Evolutionary conservation across 2,329 filamentous ascomycete species (phyloP), one percentile per base, ranked within the genome.

Genomic region (Exophiala sp.): DNA sequence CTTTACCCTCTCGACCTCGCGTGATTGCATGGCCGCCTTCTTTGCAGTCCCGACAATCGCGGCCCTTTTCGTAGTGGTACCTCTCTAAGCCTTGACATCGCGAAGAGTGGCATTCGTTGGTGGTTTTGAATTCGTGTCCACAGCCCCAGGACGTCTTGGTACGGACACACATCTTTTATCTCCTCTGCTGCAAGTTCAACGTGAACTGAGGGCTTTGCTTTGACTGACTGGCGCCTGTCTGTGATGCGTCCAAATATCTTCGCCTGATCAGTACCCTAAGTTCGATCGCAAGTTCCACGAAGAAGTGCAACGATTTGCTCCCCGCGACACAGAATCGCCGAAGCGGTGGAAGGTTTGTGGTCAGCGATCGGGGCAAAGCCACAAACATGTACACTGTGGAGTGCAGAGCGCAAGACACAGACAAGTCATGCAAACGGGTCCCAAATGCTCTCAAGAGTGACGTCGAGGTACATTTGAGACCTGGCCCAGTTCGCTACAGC

Each of bases 131-230:
- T 33, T 57, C 52, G 43, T 57, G 55, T 24, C 62, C 62, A 41
- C 62, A 64, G n/a, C 61, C 62, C 38, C 61, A 64, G 35, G 55
- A 59, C 12, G 58, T 64, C 39, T 63, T 63, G 12, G 57, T 63
- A 43, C 58, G 60, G 8, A 60, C 54, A 38, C 62, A 64, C 62
- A 64, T 64, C 38, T 33, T 43, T 29, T 29, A 29, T 29, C 24
- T 29, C 24, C 49, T 47, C 40, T 14, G 35, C 42, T 32, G 24
- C 16, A 40, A 53, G 35, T 18, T 18, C 18, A 38, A 39, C 21
- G 29, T 33, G 43, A 55, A 36, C 46, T 34, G 20, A 41, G 42
- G 24, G 34, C 34, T 21, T 48, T 36, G 36, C 43, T 36, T 52
- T 51, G 49, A 43, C 39, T 36, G 39, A 41, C 35, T 20, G 49